A percentile compares a stretch with the other conserved stretches of the same genome.
phyloP scores from a whole-genome alignment of 768 basidiomycete genomes.

The Amanita pseudoporphyria region DNA sequence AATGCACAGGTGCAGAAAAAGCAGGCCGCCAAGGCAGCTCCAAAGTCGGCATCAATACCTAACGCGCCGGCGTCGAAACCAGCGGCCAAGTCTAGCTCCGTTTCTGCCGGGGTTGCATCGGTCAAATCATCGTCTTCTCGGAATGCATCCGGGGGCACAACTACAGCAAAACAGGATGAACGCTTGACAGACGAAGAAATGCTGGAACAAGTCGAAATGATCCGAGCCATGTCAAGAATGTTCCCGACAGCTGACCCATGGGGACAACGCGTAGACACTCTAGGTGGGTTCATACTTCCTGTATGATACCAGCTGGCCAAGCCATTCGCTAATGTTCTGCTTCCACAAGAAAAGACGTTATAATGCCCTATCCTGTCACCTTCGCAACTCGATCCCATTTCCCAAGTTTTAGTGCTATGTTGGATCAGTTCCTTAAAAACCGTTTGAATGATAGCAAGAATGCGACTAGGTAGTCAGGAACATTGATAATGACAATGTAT shows the following conservation, averaged over 20 bases:
- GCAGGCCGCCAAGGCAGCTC: conserved; percentile 4
- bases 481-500: neutral
- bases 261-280: conserved; percentile 29
- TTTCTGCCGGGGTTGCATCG: neutral
- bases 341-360: conserved; percentile 32
- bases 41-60: neutral
- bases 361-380: conserved; percentile 21
- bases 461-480: conserved; percentile 16
- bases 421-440: conserved; percentile 21
- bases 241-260: conserved; percentile 32
- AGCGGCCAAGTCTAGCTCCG: no score
- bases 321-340: conserved; percentile 3
- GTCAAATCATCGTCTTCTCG: neutral
- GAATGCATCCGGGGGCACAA: neutral
- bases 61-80: no score
- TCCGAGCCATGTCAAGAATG: conserved; percentile 23
- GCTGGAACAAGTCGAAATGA: conserved; percentile 26
- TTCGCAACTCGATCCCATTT: conserved; percentile 12
- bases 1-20: conserved; percentile 10
- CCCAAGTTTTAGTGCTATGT: conserved; percentile 15
- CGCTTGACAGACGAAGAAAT: conserved; percentile 22
- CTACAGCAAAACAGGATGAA: neutral
- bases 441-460: conserved; percentile 23
- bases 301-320: neutral
- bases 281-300: conserved; percentile 22